A percentile compares a stretch with the other conserved stretches of the same genome.
Evolutionary conservation across 768 basidiomycete genomes (phyloP).

Genomic region (Tylopilus plumbeoviolaceoides): DNA sequence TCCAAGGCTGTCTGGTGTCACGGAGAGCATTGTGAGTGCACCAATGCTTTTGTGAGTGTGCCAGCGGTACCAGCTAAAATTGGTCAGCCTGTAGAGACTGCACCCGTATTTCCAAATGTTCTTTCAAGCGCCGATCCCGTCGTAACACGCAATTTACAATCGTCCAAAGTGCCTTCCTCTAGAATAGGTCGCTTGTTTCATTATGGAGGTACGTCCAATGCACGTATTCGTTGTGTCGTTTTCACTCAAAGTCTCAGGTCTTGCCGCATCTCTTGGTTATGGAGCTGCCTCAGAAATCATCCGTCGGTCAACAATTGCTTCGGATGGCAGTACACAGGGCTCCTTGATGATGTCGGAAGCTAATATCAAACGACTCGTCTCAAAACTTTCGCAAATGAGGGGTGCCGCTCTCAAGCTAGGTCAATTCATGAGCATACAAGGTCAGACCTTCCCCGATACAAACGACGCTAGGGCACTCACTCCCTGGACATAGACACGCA

Average conservation of each 20-base stretch:
- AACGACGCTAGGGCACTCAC: not conserved
- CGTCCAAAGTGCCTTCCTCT: conserved; percentile 90
- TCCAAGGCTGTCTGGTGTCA: not conserved
- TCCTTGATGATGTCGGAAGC: conserved; percentile 86
- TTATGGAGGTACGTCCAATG: conserved; percentile 68
- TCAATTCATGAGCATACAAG: conserved; percentile 98
- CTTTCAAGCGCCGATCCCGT: not conserved
- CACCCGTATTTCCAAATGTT: not conserved
- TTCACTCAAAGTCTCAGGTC: conserved; percentile 48
- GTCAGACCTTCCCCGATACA: conserved; percentile 26
- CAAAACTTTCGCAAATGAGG: conserved; percentile 92
- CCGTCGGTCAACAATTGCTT: conserved; percentile 53
- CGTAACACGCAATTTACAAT: conserved; percentile 48
- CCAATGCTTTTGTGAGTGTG: too few relatives aligned
- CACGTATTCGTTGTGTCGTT: not conserved
- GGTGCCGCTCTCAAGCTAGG: conserved; percentile 92
- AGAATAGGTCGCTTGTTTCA: conserved; percentile 87
- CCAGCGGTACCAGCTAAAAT: not conserved
- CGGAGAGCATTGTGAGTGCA: conserved; percentile 6
- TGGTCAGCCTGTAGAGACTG: conserved; percentile 4
- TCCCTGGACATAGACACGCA: conserved; percentile 64
- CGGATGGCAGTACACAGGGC: conserved; percentile 31
- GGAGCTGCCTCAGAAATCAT: conserved; percentile 88
- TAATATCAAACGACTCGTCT: conserved; percentile 85
- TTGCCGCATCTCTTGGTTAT: conserved; percentile 84